Evolutionary conservation across 2,329 filamentous ascomycete genomes (phyloP).

Genomic region (Fusarium agapanthi): DNA sequence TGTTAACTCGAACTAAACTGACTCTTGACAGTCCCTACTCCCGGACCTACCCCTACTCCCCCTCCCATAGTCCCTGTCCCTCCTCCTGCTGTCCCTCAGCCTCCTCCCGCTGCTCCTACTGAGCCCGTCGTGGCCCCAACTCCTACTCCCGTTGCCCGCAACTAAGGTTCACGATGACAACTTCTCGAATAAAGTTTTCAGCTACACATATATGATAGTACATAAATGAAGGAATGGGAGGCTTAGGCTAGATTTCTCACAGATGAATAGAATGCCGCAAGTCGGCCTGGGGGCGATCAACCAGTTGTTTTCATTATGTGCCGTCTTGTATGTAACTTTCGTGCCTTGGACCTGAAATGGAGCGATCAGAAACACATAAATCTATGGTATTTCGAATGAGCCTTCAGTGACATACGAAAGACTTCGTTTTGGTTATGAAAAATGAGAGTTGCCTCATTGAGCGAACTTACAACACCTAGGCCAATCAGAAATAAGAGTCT

Average conservation of each 20-base stretch:
- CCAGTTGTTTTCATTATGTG: background rate
- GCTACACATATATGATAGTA: constrained; percentile 11
- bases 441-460: constrained; percentile 23
- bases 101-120: constrained; percentile 5
- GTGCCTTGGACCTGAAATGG: background rate
- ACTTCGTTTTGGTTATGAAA: background rate
- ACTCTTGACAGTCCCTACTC: constrained; percentile 1
- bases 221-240: background rate
- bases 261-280: constrained; percentile 10
- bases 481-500: constrained; percentile 20
- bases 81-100: background rate
- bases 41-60: background rate
- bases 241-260: constrained; percentile 1
- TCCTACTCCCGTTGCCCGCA: constrained; percentile 16
- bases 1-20: background rate
- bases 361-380: background rate
- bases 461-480: background rate
- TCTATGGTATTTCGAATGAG: background rate
- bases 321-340: background rate
- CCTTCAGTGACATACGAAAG: background rate
- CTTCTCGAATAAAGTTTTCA: background rate
- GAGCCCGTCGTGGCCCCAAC: constrained; percentile 6
- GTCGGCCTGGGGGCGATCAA: background rate
- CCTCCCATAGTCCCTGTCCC: background rate
- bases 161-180: background rate